Evolutionary conservation across 352 stramenopile species (phyloP), one percentile per base, ranked within the genome.

Genomic region (Phytophthora parvispora): DNA sequence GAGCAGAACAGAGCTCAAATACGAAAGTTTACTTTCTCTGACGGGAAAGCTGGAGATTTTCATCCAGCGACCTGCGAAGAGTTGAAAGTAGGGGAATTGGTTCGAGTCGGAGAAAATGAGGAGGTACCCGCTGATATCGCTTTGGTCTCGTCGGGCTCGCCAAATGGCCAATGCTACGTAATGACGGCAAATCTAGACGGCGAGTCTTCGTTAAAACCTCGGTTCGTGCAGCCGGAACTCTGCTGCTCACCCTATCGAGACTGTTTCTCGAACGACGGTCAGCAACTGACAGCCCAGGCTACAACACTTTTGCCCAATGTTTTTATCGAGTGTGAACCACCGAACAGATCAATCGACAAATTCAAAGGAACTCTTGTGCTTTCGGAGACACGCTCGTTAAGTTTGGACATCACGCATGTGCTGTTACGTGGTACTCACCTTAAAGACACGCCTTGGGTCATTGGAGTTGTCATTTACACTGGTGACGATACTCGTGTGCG

Each of bases 181-280:
- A 92, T 89, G 83, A 97, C 92, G 0, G 83, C 89, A 8, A 97
- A 96, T 50, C 69, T 98, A 12, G 92, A 97, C 60, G 92, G 92
- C 3, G 91, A 98, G 62, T 97, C 92, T 8, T 96, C 94, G 16
- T 67, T 98, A 27, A 98, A 98, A 66, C 80, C 87, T 1, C 77
- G 88, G 0, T 84, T 90, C 43, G 84, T 89, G n/a, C 81, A 80
- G 10, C 55, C 71, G 20, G 64, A 82, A 6, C 49, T 91, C 4
- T 80, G 72, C 45, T 57, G 57, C 24, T 22, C 55, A 4, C 25
- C 70, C 10, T 75, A 73, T 36, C 25, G 54, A 20, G 40, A 50
- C 0, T 72, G 69, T 18, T 77, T 87, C 22, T 67, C 70, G 2
- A 29, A 38, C 5, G 66, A 83, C 25, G 80, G 82, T 6, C 66